These are phyloP conservation scores for Ceratocystis cacaofunesta DNA, from an alignment of 2,329 filamentous ascomycete species.

Conservation along the genomic window DNA sequence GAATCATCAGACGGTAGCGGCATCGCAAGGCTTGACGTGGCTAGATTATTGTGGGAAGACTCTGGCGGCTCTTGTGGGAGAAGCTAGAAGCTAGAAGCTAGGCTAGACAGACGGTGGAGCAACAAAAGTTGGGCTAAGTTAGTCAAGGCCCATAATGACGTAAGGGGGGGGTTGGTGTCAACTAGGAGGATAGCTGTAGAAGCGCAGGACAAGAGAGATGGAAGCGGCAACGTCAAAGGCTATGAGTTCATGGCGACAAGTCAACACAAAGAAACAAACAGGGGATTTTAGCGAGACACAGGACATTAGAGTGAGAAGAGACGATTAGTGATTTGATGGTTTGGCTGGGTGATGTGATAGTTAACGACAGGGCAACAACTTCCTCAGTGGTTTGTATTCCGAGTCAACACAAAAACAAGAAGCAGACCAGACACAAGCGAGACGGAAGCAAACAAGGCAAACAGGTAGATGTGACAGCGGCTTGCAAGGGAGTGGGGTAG, in stretches of 20 bases:
- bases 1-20: conserved; percentile 42
- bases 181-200: not conserved
- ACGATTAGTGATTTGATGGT: not conserved
- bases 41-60: not conserved
- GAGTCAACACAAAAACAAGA: too few species aligned
- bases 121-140: conserved; percentile 25
- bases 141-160: conserved; percentile 16
- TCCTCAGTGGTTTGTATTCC: too few species aligned
- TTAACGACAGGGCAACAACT: too few species aligned
- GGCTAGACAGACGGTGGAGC: conserved; percentile 28
- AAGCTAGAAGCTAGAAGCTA: conserved; percentile 21
- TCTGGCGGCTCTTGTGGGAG: conserved; percentile 27
- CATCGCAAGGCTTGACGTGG: conserved; percentile 33
- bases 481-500: not conserved
- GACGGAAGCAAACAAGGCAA: too few species aligned
- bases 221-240: not conserved
- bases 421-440: too few species aligned
- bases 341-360: too few species aligned
- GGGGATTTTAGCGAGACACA: not conserved
- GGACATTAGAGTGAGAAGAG: not conserved
- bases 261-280: not conserved
- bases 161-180: not conserved
- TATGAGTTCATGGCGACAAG: not conserved
- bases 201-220: not conserved
- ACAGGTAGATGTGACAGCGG: not conserved